Evolutionary conservation across 1,284 basidiomycete species (phyloP).

Genomic region (Veloboletus limbatus): DNA sequence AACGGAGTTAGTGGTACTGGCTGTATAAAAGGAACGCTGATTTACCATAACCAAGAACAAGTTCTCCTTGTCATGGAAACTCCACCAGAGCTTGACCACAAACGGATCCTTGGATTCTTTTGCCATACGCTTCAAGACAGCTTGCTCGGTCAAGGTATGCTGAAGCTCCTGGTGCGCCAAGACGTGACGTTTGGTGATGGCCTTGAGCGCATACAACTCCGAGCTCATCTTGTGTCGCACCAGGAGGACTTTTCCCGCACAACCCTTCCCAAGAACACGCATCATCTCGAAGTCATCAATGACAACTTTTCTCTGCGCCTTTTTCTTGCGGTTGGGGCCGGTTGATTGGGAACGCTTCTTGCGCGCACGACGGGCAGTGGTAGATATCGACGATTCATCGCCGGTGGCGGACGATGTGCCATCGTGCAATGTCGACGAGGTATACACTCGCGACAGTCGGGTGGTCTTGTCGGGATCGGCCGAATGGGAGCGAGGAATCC

Average conservation of each 20-base stretch:
- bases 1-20: slow-evolving; percentile 8
- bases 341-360: slow-evolving; percentile 60
- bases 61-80: slow-evolving; percentile 95
- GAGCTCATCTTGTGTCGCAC: slow-evolving; percentile 73
- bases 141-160: slow-evolving; percentile 94
- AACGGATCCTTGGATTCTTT: slow-evolving; percentile 82
- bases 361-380: slow-evolving; percentile 42
- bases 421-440: slow-evolving; percentile 41
- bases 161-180: slow-evolving; percentile 92
- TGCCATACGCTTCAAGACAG: slow-evolving; percentile 88
- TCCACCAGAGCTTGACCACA: slow-evolving; percentile 92
- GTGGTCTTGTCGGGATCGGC: slow-evolving; percentile 64
- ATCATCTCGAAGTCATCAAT: slow-evolving; percentile 96
- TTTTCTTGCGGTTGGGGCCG: slow-evolving; percentile 50
- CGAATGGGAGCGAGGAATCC: slow-evolving; percentile 71
- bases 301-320: slow-evolving; percentile 63
- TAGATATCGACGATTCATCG: slow-evolving; percentile 63
- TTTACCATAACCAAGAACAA: slow-evolving; percentile 84
- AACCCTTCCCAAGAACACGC: slow-evolving; percentile 93
- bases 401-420: slow-evolving; percentile 54
- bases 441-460: slow-evolving; percentile 54
- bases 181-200: slow-evolving; percentile 95
- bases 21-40: slow-evolving; percentile 22
- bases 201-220: slow-evolving; percentile 88
- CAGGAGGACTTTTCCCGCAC: slow-evolving; percentile 90